Percentiles rank a stretch among this genome's conserved stretches.
These are phyloP conservation scores for Pseudocercospora fuligena DNA, from an alignment of 2,329 filamentous ascomycete genomes.

Conservation along the genomic window DNA sequence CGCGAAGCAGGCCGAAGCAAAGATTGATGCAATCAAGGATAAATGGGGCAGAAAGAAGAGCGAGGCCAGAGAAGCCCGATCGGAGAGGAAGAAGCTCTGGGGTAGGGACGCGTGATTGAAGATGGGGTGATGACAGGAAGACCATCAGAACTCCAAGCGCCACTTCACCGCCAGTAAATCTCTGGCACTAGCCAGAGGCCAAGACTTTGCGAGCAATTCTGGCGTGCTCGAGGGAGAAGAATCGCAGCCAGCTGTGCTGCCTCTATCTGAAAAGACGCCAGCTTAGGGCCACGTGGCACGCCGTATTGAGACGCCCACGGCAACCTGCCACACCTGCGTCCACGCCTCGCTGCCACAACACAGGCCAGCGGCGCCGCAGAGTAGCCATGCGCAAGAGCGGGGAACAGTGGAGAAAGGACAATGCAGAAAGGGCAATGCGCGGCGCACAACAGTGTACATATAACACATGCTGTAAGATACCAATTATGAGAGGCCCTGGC, in stretches of 20 bases:
- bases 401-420: not conserved
- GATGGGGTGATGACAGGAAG: not conserved
- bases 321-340: not conserved
- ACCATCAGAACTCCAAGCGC: not conserved
- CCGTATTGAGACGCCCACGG: not conserved
- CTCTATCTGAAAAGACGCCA: not conserved
- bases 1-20: conserved; percentile 48
- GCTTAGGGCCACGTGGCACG: not conserved
- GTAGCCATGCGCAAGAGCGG: not conserved
- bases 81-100: conserved; percentile 65
- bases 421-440: not conserved
- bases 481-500: not conserved
- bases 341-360: not conserved
- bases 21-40: conserved; percentile 60
- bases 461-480: conserved; percentile 5
- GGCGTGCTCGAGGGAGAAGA: not conserved
- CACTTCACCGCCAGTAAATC: not conserved
- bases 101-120: conserved; percentile 59
- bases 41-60: conserved; percentile 65
- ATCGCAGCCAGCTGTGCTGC: not conserved
- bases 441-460: not conserved
- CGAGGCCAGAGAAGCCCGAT: conserved; percentile 65
- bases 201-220: not conserved
- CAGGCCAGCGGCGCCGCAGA: not conserved
- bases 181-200: not conserved